These are phyloP conservation scores for Pholiota microspora DNA, from an alignment of 768 basidiomycete genomes.

Conservation along the genomic window DNA sequence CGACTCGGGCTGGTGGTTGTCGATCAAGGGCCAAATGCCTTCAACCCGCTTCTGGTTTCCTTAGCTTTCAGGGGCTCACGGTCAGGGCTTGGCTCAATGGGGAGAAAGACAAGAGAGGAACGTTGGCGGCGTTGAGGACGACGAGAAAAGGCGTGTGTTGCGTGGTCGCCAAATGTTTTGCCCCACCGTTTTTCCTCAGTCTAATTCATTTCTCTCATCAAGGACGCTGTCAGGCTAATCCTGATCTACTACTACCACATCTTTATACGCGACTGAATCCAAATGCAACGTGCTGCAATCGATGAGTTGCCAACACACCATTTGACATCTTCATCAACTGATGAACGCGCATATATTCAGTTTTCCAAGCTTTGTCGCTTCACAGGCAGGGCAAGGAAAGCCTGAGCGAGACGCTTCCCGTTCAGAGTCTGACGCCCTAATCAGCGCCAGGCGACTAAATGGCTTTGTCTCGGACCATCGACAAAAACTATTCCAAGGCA, in stretches of 20 bases:
- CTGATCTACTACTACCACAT: neutral
- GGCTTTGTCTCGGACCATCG: no score
- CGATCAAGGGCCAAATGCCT: conserved; percentile 6
- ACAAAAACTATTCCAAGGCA: no score
- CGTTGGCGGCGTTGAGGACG: neutral
- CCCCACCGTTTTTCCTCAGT: neutral
- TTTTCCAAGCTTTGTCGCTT: no score
- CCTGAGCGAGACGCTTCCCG: no score
- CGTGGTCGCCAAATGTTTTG: neutral
- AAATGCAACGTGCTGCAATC: conserved; percentile 2
- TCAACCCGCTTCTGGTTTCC: neutral
- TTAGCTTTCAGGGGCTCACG: neutral
- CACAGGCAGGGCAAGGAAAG: no score
- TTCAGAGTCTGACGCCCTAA: no score
- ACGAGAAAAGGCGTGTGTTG: neutral
- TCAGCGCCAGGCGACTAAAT: no score
- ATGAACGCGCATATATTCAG: neutral
- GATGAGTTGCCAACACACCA: neutral
- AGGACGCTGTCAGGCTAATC: conserved; percentile 3
- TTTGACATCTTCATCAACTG: neutral
- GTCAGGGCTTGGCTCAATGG: neutral
- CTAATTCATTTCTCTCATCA: neutral
- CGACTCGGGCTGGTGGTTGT: conserved; percentile 3
- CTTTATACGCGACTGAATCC: neutral
- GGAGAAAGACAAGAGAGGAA: neutral